Evolutionary conservation across 345 rosid genomes (phyloP), one percentile per base, ranked within the genome.

Genomic region (Sisymbrium altissimum): DNA sequence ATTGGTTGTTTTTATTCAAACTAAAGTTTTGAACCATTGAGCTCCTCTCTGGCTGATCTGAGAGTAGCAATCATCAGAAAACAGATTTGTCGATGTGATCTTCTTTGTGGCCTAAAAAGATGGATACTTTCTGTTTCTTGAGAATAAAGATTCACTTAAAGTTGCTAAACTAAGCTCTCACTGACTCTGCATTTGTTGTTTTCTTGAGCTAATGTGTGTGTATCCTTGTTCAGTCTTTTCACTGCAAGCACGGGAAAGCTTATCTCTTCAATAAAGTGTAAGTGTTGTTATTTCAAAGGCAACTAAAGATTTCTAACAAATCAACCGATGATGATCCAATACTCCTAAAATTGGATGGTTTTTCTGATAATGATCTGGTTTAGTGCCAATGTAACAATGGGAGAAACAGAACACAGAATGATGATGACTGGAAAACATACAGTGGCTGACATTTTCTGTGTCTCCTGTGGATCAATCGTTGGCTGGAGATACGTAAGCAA

Each of bases 211-310:
- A 64, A 76, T 32, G 5, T 21, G 55, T 50, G 56, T 59, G 21
- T 54, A 59, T 1, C 14, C 29, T 69, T 76, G 76, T 80, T 82
- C 87, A 95, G 99, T 79, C 92, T 68, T 95, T 95, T 86, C 90
- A 87, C 57, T 14, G 82, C 87, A 90, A 84, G 82, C 92, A 95
- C 84, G 99, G 99, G 82, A 89, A 84, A 81, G 99, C 99, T 74
- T 96, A 92, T 84, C 98, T 96, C 83, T 96, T 96, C 90, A 78
- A 61, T 57, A 90, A 89, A 79, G 99, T 92, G 99, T 96, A 92
- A 96, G 99, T 89, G 76, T 85, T 75, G 80, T 66, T 60, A 57
- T 52, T 76, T 78, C 55, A 18, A 23, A 64, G 15, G 17, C 56
- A 68, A 38, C 46, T 44, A 6, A 32, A 14, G 14, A n/a, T 1